Percentiles rank a stretch among this genome's conserved stretches.
phyloP scores from a whole-genome alignment of 2,329 filamentous ascomycete species.

The Alternaria consortialis region DNA sequence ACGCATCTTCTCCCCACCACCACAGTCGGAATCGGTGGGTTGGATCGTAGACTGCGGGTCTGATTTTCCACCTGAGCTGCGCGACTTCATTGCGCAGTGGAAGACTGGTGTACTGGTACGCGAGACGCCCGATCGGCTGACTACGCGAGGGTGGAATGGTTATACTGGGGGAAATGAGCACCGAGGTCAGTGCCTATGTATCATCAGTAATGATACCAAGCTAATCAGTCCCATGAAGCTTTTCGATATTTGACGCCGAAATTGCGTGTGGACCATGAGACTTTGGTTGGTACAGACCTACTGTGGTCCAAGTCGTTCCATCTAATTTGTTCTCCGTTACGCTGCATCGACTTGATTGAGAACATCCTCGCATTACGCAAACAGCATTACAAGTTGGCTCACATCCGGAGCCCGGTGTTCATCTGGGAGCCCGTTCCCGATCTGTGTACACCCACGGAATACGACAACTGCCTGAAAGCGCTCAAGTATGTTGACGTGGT shows the following conservation, averaged over 20 bases:
- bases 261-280: constrained; percentile 76
- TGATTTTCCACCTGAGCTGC: constrained; percentile 79
- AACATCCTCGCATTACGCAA: constrained; percentile 69
- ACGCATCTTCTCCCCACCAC: constrained; percentile 80
- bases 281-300: constrained; percentile 69
- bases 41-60: constrained; percentile 92
- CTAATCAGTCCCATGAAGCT: constrained; percentile 51
- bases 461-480: constrained; percentile 63
- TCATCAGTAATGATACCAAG: too few relatives aligned
- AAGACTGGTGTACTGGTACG: constrained; percentile 76
- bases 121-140: constrained; percentile 71
- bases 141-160: constrained; percentile 92
- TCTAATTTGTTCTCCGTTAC: constrained; percentile 80
- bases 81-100: constrained; percentile 74
- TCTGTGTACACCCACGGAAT: constrained; percentile 75
- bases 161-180: constrained; percentile 74
- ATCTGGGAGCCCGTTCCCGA: constrained; percentile 97
- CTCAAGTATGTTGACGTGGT: constrained; percentile 66
- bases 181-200: constrained; percentile 56
- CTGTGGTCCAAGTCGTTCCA: constrained; percentile 82
- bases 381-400: constrained; percentile 33
- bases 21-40: constrained; percentile 72
- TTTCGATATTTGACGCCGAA: constrained; percentile 93
- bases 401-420: constrained; percentile 68
- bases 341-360: constrained; percentile 78